phyloP scores from a whole-genome alignment of 1,284 basidiomycete genomes.

The Cryptococcus amylolentus region DNA sequence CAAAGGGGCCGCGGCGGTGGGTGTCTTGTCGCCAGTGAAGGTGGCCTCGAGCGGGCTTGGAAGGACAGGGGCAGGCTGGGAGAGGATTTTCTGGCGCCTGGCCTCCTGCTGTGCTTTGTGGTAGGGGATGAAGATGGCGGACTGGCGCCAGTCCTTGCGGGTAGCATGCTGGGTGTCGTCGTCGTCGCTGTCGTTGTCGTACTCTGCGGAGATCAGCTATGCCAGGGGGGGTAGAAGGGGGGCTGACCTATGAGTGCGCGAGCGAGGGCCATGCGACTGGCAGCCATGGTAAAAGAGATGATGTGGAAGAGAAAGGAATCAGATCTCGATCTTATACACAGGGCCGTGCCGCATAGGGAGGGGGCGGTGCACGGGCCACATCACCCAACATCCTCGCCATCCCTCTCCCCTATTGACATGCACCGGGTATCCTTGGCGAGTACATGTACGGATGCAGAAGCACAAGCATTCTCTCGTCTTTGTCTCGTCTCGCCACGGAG shows the following conservation, averaged over 20 bases:
- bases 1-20: too few relatives aligned
- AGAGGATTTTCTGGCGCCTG: conserved; percentile 12
- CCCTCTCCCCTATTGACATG: not conserved
- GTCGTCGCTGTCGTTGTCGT: conserved; percentile 41
- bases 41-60: conserved; percentile 3
- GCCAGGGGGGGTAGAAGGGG: not conserved
- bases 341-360: not conserved
- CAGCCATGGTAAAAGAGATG: not conserved
- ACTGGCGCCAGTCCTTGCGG: conserved; percentile 26
- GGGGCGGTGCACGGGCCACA: too few relatives aligned
- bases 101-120: conserved; percentile 11
- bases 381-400: not conserved
- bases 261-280: too few relatives aligned
- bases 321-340: not conserved
- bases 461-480: too few relatives aligned
- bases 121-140: conserved; percentile 39
- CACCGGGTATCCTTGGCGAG: too few relatives aligned
- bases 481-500: too few relatives aligned
- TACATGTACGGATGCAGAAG: too few relatives aligned
- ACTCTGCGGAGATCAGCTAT: conserved; percentile 27
- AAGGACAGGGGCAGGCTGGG: conserved; percentile 15
- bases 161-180: conserved; percentile 9
- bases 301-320: not conserved
- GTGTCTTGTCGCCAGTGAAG: not conserved
- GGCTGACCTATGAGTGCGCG: too few relatives aligned